A percentile compares a stretch with the other conserved stretches of the same genome.
These are phyloP conservation scores for Kingdonia uniflora DNA, from an alignment of 164 flowering plant species.

Conservation along the genomic window DNA sequence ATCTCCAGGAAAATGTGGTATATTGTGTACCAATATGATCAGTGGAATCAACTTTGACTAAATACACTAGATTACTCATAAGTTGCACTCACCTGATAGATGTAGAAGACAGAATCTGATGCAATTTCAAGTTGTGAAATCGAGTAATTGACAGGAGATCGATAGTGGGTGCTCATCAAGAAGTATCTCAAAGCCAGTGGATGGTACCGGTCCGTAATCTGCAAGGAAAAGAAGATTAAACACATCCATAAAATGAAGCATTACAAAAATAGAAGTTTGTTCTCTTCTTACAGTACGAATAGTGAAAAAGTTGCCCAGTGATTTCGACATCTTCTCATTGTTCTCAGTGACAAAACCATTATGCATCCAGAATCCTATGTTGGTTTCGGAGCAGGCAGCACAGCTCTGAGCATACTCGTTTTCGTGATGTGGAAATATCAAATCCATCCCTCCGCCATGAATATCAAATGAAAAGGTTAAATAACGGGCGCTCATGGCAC, in stretches of 20 bases:
- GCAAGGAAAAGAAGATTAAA: constrained; percentile 7
- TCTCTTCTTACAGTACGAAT: constrained; percentile 53
- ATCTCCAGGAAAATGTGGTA: too few species aligned
- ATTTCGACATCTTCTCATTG: constrained; percentile 91
- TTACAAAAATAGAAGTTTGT: neutral
- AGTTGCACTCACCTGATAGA: constrained; percentile 57
- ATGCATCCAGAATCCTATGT: constrained; percentile 76
- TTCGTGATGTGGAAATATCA: constrained; percentile 95
- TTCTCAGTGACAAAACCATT: constrained; percentile 85
- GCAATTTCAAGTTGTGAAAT: constrained; percentile 52
- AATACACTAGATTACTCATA: too few species aligned
- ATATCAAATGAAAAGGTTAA: constrained; percentile 66
- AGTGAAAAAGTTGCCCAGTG: constrained; percentile 84
- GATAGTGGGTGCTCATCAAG: constrained; percentile 73
- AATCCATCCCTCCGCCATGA: constrained; percentile 95
- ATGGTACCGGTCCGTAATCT: constrained; percentile 68
- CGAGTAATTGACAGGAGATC: constrained; percentile 81
- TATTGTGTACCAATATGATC: too few species aligned
- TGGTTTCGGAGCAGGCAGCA: constrained; percentile 70
- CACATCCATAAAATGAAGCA: neutral
- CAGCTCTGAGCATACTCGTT: constrained; percentile 91
- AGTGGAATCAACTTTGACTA: too few species aligned
- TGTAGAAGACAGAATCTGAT: constrained; percentile 63
- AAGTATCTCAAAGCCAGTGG: constrained; percentile 86
- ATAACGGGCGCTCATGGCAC: constrained; percentile 96